These are phyloP conservation scores for Stromatinia cepivora DNA, from an alignment of 2,329 filamentous ascomycete species.

Conservation along the genomic window DNA sequence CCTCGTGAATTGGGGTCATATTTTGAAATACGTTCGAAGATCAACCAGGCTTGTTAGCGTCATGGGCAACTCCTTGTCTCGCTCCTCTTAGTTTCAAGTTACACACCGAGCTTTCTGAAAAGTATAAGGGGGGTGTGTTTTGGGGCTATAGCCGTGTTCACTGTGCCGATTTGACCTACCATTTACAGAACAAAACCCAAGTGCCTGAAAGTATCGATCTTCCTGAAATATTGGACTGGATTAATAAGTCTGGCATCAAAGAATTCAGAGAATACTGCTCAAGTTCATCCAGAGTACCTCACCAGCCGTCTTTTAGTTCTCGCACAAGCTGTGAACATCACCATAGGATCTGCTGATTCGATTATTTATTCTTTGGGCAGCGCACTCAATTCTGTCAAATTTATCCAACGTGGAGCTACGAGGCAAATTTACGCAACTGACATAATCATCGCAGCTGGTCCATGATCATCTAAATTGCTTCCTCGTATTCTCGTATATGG, in stretches of 20 bases:
- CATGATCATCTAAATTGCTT: slow-evolving; percentile 1
- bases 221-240: background rate
- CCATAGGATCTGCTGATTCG: slow-evolving; percentile 1
- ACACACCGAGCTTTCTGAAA: slow-evolving; percentile 74
- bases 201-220: background rate
- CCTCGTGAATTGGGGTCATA: background rate
- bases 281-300: slow-evolving; percentile 7
- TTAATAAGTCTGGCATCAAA: background rate
- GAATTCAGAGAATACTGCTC: background rate
- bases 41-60: slow-evolving; percentile 60
- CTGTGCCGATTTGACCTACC: slow-evolving; percentile 51
- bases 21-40: background rate
- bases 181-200: background rate
- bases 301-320: background rate
- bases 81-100: slow-evolving; percentile 81
- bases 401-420: background rate
- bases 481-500: slow-evolving; percentile 8
- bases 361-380: background rate
- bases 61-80: slow-evolving; percentile 85
- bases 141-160: slow-evolving; percentile 84
- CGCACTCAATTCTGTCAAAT: background rate
- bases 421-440: slow-evolving; percentile 3
- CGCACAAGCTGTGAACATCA: background rate
- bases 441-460: background rate
- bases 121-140: slow-evolving; percentile 70